Percentiles rank a stretch among this genome's conserved stretches.
phyloP scores from a whole-genome alignment of 106 monocot genomes.

The Acanthochlamys bracteata region DNA sequence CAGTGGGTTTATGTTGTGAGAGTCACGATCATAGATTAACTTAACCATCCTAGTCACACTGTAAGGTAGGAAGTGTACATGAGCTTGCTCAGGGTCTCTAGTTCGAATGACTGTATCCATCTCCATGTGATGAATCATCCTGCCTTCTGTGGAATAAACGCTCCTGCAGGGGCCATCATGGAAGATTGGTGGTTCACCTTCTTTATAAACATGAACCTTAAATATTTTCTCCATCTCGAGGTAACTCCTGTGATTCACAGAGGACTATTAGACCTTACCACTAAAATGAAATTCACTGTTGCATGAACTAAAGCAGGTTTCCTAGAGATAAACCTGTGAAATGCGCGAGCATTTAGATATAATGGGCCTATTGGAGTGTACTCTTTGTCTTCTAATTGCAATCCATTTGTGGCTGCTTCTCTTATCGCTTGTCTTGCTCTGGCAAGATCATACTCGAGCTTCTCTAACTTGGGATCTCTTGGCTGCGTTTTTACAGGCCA shows the following conservation, averaged over 20 bases:
- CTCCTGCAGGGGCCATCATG: conserved; percentile 51
- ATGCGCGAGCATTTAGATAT: conserved; percentile 41
- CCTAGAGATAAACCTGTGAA: conserved; percentile 26
- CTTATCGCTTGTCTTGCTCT: conserved; percentile 34
- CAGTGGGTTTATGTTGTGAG: conserved; percentile 16
- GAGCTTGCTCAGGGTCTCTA: conserved; percentile 39
- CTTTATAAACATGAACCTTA: conserved; percentile 44
- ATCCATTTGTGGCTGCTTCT: conserved; percentile 9
- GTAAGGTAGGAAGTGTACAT: conserved; percentile 60
- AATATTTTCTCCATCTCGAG: conserved; percentile 63
- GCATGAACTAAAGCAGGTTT: not conserved
- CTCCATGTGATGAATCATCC: conserved; percentile 50
- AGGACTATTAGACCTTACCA: not conserved
- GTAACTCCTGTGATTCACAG: conserved; percentile 39
- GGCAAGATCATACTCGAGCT: conserved; percentile 29
- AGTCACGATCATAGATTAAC: conserved; percentile 22
- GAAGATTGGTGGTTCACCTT: conserved; percentile 63
- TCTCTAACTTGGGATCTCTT: conserved; percentile 31
- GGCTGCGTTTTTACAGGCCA: conserved; percentile 2
- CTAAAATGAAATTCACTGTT: not conserved
- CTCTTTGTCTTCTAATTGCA: conserved; percentile 10
- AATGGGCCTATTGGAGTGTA: conserved; percentile 42
- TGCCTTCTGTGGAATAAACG: conserved; percentile 57
- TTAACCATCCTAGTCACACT: conserved; percentile 46
- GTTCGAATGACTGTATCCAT: conserved; percentile 23